Conservation (phyloP, 768 basidiomycete species). For the Rossbeevera mucosa region DNA sequence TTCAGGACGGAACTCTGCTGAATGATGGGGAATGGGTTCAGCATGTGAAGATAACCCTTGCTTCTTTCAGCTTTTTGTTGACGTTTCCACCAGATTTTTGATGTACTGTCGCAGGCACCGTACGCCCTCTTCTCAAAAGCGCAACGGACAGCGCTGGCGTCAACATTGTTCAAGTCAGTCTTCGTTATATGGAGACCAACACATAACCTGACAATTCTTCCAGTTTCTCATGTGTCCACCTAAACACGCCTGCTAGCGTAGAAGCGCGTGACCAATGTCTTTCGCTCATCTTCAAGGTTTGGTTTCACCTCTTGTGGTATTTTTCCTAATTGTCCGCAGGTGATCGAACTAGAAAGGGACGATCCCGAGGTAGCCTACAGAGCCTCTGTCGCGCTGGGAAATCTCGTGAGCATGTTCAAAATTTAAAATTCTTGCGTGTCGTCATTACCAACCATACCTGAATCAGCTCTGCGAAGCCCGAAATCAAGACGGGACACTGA, state of each 20-base stretch:
- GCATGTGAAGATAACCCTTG: conserved; percentile 36
- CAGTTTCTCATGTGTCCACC: conserved; percentile 63
- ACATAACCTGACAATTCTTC: conserved; percentile 1
- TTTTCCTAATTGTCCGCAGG: conserved; percentile 14
- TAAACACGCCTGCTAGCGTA: conserved; percentile 40
- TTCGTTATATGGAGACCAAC: not conserved
- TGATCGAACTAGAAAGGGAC: conserved; percentile 38
- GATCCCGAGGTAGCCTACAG: conserved; percentile 74
- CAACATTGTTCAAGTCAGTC: conserved; percentile 84
- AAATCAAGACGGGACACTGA: conserved; percentile 32
- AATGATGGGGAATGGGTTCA: conserved; percentile 47
- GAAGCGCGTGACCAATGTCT: conserved; percentile 41
- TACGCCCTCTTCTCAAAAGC: conserved; percentile 59
- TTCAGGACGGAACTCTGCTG: conserved; percentile 50
- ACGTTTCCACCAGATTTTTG: conserved; percentile 48
- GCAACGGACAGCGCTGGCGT: conserved; percentile 74
- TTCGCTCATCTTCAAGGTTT: conserved; percentile 44
- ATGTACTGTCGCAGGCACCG: conserved; percentile 44
- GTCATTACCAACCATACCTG: not conserved
- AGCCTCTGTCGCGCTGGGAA: conserved; percentile 67
- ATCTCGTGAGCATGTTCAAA: conserved; percentile 45
- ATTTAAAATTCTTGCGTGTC: not conserved
- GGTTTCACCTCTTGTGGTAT: not conserved
- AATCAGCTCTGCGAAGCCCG: conserved; percentile 48
- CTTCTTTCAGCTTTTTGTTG: conserved; percentile 5